Evolutionary conservation across 768 basidiomycete genomes (phyloP), one percentile per base, ranked within the genome.

Genomic region (Lanmaoa pseudosensibilis): DNA sequence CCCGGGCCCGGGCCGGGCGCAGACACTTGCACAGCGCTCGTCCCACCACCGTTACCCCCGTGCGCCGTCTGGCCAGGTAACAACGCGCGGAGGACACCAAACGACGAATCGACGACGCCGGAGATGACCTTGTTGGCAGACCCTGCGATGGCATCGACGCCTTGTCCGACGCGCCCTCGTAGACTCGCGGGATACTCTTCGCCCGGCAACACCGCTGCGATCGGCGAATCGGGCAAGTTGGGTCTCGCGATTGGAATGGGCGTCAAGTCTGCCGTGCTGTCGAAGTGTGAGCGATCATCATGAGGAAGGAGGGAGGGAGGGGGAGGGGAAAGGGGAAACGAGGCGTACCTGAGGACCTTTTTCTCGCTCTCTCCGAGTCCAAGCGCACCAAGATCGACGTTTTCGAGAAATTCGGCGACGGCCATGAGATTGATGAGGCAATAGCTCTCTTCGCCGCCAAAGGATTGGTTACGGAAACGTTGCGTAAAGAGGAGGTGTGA

Each of bases 361-460:
- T 76, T 77, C 52, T 83, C 83, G 34, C 80, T 80, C 50, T 86
- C 84, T 7, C 80, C 83, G 7, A 92, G 72, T 0, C 82, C 86
- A 19, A 90, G 74, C 1, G 80, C 83, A 9, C 81, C 87, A 54
- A 97, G 77, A 74, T 98, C 94, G 36, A 98, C 93, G 67, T 94
- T 92, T 74, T 96, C 94, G 50, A 98, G 77, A 70, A 98, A 99
- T 68, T 98, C 95, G 1, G 91, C 92, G 6, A 96, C 94, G 12
- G 96, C 96, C 79, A 95, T 85, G 38, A 97, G 77, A 72, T 97
- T 98, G 70, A 98, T 90, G 39, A 96, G 80, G 56, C 94, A 98
- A 65, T 94, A 99, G 46, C 85, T 87, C 65, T 92, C 91, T 66
- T 98, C 94, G 1, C 86, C 84, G 1, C 67, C 69, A 50, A 67